These are phyloP conservation scores for Leccinum obscurum DNA, from an alignment of 768 basidiomycete genomes.

Conservation along the genomic window DNA sequence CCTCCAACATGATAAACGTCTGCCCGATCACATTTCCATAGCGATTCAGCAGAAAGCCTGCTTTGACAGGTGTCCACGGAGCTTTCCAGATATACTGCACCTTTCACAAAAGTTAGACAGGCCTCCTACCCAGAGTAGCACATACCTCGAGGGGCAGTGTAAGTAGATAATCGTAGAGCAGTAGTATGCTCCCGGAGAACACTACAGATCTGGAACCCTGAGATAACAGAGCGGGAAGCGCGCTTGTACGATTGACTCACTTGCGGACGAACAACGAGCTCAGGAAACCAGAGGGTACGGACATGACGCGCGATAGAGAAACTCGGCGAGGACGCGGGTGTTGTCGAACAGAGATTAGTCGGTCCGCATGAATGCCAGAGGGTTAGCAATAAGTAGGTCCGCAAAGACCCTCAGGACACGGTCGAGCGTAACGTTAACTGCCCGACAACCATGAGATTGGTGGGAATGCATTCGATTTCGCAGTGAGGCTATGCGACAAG, in stretches of 20 bases:
- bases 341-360: not conserved
- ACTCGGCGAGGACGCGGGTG: too few species aligned
- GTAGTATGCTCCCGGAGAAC: constrained; percentile 2
- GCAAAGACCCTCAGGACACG: not conserved
- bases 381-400: not conserved
- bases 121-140: not conserved
- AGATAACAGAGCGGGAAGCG: not conserved
- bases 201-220: not conserved
- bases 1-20: constrained; percentile 3
- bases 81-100: constrained; percentile 19
- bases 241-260: not conserved
- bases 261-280: not conserved
- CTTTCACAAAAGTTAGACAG: not conserved
- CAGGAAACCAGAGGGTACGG: not conserved
- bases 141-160: constrained; percentile 15
- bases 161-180: constrained; percentile 12
- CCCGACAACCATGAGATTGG: not conserved
- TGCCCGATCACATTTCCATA: constrained; percentile 20
- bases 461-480: not conserved
- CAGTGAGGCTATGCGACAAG: too few species aligned
- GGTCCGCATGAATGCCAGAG: not conserved
- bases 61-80: constrained; percentile 14
- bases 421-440: not conserved
- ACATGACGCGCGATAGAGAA: not conserved
- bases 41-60: constrained; percentile 16